Percentiles rank a stretch among this genome's conserved stretches.
phyloP scores from a whole-genome alignment of 768 basidiomycete species.

The Termitomyces eurrhizus region DNA sequence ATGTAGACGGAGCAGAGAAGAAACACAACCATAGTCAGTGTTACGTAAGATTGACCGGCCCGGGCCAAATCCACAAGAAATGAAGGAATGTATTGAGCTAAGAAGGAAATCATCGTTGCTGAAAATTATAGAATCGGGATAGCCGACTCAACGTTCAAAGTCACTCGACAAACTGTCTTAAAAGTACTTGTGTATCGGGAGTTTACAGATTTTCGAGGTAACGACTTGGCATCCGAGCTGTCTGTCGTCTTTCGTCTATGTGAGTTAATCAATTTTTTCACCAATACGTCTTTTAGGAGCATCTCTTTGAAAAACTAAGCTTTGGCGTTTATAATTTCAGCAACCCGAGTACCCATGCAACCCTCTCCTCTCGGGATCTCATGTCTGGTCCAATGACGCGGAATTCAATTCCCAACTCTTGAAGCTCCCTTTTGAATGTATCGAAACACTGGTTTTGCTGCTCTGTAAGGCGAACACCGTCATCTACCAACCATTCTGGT shows the following conservation, averaged over 20 bases:
- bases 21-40: no score
- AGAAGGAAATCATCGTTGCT: no score
- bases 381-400: conserved; percentile 41
- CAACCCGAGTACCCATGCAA: conserved; percentile 20
- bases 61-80: no score
- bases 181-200: not conserved
- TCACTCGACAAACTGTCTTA: not conserved
- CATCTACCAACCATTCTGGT: conserved; percentile 57
- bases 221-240: not conserved
- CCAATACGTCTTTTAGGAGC: not conserved
- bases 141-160: no score
- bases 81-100: no score
- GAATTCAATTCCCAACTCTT: conserved; percentile 40
- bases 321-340: not conserved
- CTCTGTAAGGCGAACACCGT: conserved; percentile 56
- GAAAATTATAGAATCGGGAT: no score
- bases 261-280: not conserved
- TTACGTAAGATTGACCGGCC: not conserved
- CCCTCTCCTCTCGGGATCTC: conserved; percentile 36
- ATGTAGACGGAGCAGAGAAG: no score
- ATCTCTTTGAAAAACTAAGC: not conserved
- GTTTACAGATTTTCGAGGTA: not conserved
- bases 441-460: conserved; percentile 37
- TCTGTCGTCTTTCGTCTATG: no score
- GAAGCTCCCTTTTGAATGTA: conserved; percentile 36